phyloP scores from a whole-genome alignment of 2,329 filamentous ascomycete species.

The Colletotrichum salicis region DNA sequence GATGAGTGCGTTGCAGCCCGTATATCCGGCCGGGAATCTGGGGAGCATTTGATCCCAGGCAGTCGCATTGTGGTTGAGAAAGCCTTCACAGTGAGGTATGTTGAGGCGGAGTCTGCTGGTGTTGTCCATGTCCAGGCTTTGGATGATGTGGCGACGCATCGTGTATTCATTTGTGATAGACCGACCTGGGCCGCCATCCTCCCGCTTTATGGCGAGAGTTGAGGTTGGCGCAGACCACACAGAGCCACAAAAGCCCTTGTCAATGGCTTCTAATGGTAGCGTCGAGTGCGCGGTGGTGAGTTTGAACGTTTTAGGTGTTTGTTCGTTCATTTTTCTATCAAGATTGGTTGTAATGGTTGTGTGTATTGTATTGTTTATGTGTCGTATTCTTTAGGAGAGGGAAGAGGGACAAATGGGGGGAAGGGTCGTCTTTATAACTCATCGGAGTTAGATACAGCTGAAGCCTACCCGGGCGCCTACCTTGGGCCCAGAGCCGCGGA shows the following conservation, averaged over 20 bases:
- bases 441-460: too few relatives aligned
- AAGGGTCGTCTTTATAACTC: too few relatives aligned
- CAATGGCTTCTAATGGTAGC: slow-evolving; percentile 4
- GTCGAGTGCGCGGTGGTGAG: background rate
- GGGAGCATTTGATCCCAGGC: slow-evolving; percentile 37
- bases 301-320: background rate
- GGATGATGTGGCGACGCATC: slow-evolving; percentile 24
- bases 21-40: slow-evolving; percentile 37
- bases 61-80: background rate
- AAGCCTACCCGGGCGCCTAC: too few relatives aligned
- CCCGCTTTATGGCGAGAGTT: slow-evolving; percentile 32
- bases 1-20: slow-evolving; percentile 42
- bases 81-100: slow-evolving; percentile 5
- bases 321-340: background rate
- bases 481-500: too few relatives aligned
- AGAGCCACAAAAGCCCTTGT: slow-evolving; percentile 25
- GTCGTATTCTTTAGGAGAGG: too few relatives aligned
- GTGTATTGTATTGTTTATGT: too few relatives aligned
- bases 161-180: slow-evolving; percentile 35
- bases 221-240: slow-evolving; percentile 8
- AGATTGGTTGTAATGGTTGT: background rate
- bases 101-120: background rate
- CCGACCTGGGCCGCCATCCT: slow-evolving; percentile 34
- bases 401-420: too few relatives aligned
- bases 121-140: background rate